Evolutionary conservation across 2,329 filamentous ascomycete species (phyloP).

Genomic region (Amauroascus niger): DNA sequence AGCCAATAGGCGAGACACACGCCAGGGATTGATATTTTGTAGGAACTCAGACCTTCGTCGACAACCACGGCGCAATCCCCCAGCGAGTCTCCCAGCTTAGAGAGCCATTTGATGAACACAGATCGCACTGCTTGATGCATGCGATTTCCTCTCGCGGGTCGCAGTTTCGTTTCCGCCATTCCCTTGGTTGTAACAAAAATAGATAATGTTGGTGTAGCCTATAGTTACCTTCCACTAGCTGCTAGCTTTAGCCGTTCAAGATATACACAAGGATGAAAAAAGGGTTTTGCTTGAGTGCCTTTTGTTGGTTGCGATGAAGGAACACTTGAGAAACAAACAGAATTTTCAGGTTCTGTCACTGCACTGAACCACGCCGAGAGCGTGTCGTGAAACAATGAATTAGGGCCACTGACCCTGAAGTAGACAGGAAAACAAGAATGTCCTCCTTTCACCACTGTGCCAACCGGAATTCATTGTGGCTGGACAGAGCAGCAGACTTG

Average conservation of each 20-base stretch:
- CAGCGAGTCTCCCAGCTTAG: not conserved
- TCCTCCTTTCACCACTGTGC: no score
- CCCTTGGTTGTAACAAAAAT: not conserved
- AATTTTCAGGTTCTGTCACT: not conserved
- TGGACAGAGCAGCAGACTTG: no score
- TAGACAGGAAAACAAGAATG: no score
- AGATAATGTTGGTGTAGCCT: not conserved
- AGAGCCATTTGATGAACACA: constrained; percentile 7
- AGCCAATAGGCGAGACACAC: not conserved
- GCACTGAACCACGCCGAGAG: not conserved
- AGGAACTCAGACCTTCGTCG: not conserved
- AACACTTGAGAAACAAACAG: not conserved
- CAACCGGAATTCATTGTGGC: no score
- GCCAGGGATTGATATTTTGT: not conserved
- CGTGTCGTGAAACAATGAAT: no score
- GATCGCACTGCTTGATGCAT: constrained; percentile 3
- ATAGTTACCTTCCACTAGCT: not conserved
- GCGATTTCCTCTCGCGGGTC: not conserved
- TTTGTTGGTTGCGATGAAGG: no score
- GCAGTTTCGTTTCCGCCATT: not conserved
- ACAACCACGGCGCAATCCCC: constrained; percentile 1
- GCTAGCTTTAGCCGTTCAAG: not conserved
- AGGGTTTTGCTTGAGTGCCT: not conserved
- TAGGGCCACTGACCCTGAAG: no score
- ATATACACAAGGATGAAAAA: not conserved